Conservation (phyloP, 108 stramenopile species). For the Skeletonema tropicum region DNA sequence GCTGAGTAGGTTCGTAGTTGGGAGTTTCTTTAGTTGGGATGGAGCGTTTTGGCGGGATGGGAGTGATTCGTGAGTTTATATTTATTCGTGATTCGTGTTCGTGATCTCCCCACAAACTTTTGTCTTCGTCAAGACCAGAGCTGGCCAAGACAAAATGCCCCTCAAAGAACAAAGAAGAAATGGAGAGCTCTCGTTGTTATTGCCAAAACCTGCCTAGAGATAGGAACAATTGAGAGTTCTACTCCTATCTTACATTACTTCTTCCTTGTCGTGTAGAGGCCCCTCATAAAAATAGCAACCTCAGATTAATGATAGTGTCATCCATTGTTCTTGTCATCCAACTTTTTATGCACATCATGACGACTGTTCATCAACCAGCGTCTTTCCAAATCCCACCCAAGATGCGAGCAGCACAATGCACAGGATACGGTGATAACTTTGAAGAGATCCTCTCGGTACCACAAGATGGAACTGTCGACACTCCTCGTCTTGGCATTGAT, state of each 20-base stretch:
- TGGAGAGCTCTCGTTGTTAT: too few relatives aligned
- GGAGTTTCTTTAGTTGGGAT: too few relatives aligned
- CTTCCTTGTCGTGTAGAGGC: too few relatives aligned
- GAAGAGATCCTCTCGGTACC: slow-evolving; percentile 56
- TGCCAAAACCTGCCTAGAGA: too few relatives aligned
- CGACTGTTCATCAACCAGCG: background rate
- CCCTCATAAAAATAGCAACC: too few relatives aligned
- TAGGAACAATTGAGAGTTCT: too few relatives aligned
- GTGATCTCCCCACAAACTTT: too few relatives aligned
- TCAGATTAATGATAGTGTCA: background rate
- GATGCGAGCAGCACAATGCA: slow-evolving; percentile 66
- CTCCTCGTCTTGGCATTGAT: slow-evolving; percentile 30
- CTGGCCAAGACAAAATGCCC: too few relatives aligned
- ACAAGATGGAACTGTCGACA: slow-evolving; percentile 40
- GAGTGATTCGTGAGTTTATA: background rate
- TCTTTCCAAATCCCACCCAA: slow-evolving; percentile 2
- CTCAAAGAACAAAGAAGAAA: too few relatives aligned
- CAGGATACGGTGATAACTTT: slow-evolving; percentile 54
- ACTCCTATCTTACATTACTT: too few relatives aligned
- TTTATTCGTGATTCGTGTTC: background rate
- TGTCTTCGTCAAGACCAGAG: too few relatives aligned
- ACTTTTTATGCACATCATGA: background rate
- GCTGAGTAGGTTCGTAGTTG: background rate
- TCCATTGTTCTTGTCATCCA: background rate
- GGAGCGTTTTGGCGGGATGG: background rate